Evolutionary conservation across 768 basidiomycete genomes (phyloP).

Genomic region (Boletus rubroflammeus): DNA sequence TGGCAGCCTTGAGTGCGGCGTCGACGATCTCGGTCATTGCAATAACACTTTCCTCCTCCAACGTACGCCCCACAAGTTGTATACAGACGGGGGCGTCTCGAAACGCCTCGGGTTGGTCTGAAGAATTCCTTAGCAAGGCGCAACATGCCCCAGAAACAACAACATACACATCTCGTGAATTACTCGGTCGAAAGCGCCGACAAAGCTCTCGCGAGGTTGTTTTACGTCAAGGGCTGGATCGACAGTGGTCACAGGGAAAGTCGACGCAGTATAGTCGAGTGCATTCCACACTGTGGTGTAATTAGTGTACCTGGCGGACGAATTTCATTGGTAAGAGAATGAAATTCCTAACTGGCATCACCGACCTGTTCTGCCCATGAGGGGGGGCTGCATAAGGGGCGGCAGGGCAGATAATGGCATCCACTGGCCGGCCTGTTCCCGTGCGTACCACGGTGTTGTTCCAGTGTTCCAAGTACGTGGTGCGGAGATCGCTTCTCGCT

Average conservation of each 20-base stretch:
- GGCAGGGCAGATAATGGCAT: constrained; percentile 67
- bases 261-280: constrained; percentile 60
- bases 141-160: neutral
- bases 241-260: constrained; percentile 64
- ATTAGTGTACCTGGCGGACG: constrained; percentile 35
- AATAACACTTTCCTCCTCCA: constrained; percentile 75
- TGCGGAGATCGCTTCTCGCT: constrained; percentile 41
- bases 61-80: constrained; percentile 64
- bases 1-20: constrained; percentile 39
- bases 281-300: constrained; percentile 68
- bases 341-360: neutral
- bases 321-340: neutral
- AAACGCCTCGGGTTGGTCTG: constrained; percentile 58
- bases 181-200: constrained; percentile 43
- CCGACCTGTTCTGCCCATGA: constrained; percentile 56
- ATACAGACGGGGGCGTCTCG: constrained; percentile 57
- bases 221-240: constrained; percentile 51
- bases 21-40: constrained; percentile 66
- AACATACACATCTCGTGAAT: constrained; percentile 54
- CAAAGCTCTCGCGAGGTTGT: constrained; percentile 44
- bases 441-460: constrained; percentile 47
- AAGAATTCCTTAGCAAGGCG: neutral
- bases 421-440: constrained; percentile 68
- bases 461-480: constrained; percentile 63
- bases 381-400: constrained; percentile 60